Evolutionary conservation across 768 basidiomycete species (phyloP).

Genomic region (Ephemerocybe angulata): DNA sequence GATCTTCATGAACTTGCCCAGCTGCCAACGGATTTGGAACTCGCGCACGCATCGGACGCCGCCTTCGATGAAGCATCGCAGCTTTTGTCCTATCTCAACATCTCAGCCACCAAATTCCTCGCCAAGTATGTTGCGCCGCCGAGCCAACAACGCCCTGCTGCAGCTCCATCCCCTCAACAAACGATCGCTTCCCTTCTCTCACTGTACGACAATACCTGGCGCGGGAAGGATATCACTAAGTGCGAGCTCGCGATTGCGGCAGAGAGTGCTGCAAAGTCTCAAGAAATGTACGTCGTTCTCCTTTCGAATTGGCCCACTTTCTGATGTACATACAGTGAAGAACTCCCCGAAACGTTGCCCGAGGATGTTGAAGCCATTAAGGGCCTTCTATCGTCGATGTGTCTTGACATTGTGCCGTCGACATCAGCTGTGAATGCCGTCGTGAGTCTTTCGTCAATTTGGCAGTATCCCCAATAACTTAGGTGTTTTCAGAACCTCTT

Average conservation of each 20-base stretch:
- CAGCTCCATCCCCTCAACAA: not conserved
- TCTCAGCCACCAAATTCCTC: not conserved
- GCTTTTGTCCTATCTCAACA: constrained; percentile 12
- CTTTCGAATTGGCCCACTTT: not conserved
- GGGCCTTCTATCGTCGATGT: not conserved
- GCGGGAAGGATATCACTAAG: constrained; percentile 3
- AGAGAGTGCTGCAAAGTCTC: constrained; percentile 9
- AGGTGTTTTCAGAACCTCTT: not conserved
- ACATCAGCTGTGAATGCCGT: not conserved
- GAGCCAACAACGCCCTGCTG: not conserved
- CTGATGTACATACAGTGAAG: not conserved
- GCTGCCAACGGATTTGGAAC: constrained; percentile 16
- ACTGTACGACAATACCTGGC: constrained; percentile 7
- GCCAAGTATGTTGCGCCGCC: not conserved
- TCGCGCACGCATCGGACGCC: constrained; percentile 7
- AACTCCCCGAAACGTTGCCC: not conserved
- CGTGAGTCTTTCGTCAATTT: too few relatives aligned
- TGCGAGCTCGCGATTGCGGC: constrained; percentile 18
- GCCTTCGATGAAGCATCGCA: constrained; percentile 15
- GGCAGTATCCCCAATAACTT: too few relatives aligned
- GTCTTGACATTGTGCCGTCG: not conserved
- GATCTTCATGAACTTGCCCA: not conserved
- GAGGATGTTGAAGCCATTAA: not conserved
- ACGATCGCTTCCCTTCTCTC: constrained; percentile 10
- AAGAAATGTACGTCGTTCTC: constrained; percentile 9